Conservation (phyloP, 2,329 filamentous ascomycete species). For the Botrytis fabae region DNA sequence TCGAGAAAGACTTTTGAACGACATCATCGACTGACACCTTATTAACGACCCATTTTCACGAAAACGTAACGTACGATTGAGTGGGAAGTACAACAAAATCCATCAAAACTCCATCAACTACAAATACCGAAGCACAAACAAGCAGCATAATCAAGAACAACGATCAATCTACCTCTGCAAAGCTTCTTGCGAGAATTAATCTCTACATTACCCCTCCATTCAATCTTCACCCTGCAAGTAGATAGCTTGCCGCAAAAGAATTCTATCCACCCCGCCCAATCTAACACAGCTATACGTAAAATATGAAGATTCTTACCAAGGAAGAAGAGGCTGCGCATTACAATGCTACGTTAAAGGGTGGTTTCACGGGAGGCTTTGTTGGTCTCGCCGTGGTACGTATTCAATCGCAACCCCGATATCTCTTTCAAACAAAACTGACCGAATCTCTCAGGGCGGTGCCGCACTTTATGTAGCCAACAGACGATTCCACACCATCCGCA, state of each 20-base stretch:
- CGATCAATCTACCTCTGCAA: not conserved
- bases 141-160: too few species aligned
- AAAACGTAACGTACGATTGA: not conserved
- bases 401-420: not conserved
- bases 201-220: not conserved
- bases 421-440: conserved; percentile 20
- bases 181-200: not conserved
- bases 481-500: conserved; percentile 75
- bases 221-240: not conserved
- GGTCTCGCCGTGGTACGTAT: conserved; percentile 69
- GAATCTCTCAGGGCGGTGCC: conserved; percentile 40
- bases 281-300: conserved; percentile 6
- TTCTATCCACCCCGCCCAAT: not conserved
- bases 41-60: conserved; percentile 1
- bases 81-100: too few species aligned
- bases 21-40: conserved; percentile 14
- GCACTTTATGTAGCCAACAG: conserved; percentile 65
- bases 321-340: conserved; percentile 91
- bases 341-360: conserved; percentile 75
- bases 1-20: not conserved
- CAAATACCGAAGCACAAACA: not conserved
- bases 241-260: not conserved
- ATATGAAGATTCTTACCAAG: conserved; percentile 93
- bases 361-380: conserved; percentile 67
- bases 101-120: not conserved